Conservation (phyloP, 768 basidiomycete genomes). For the Tremella yokohamensis region DNA sequence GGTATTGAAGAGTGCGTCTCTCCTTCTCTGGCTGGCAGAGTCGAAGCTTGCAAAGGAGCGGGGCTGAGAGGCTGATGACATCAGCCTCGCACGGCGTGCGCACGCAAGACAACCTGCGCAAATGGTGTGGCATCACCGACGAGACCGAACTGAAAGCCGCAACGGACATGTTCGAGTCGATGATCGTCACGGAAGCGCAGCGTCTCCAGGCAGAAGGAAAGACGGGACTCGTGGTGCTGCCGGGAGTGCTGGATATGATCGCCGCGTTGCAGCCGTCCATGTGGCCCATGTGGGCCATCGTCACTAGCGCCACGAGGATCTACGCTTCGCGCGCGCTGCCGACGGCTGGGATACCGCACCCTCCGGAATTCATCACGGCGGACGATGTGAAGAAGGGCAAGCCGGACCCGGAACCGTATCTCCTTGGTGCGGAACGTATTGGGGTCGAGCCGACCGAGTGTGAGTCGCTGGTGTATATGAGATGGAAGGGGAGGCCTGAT, state of each 20-base stretch:
- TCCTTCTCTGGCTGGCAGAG: not conserved
- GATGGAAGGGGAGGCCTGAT: not conserved
- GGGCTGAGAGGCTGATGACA: not conserved
- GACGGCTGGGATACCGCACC: slow-evolving; percentile 62
- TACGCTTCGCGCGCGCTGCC: slow-evolving; percentile 68
- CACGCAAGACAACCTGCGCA: slow-evolving; percentile 68
- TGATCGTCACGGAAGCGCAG: slow-evolving; percentile 55
- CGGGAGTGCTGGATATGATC: slow-evolving; percentile 63
- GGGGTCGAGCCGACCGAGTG: slow-evolving; percentile 61
- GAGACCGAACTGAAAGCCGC: slow-evolving; percentile 55
- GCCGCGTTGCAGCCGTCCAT: slow-evolving; percentile 36
- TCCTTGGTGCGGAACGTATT: slow-evolving; percentile 67
- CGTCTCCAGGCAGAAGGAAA: slow-evolving; percentile 59
- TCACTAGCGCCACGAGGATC: slow-evolving; percentile 74
- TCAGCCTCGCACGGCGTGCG: slow-evolving; percentile 69
- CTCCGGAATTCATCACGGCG: slow-evolving; percentile 66
- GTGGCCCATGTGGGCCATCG: slow-evolving; percentile 66
- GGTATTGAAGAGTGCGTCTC: slow-evolving; percentile 46
- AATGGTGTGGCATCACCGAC: slow-evolving; percentile 64
- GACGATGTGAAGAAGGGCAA: slow-evolving; percentile 73
- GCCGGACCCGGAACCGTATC: slow-evolving; percentile 83
- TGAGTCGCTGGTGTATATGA: slow-evolving; percentile 42
- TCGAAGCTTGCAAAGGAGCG: too few species aligned
- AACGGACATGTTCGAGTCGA: slow-evolving; percentile 61
- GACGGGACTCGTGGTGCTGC: slow-evolving; percentile 57